A percentile compares a stretch with the other conserved stretches of the same genome.
These are phyloP conservation scores for Trypanosoma brucei DNA, from an alignment of 208 protist genomes.

Conservation along the genomic window DNA sequence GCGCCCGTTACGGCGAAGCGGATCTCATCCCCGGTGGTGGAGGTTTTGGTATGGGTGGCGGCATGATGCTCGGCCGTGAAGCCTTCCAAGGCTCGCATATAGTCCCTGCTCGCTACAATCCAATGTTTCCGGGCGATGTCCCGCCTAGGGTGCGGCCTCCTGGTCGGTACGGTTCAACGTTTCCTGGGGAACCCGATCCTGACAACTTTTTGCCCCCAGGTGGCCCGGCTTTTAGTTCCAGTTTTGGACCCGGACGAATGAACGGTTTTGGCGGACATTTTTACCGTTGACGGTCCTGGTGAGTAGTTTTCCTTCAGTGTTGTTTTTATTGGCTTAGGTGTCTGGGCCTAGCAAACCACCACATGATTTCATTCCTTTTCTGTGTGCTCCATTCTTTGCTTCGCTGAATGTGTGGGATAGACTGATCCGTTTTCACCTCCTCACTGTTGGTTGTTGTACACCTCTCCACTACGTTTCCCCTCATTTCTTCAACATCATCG, in stretches of 20 bases:
- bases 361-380: no score
- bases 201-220: slow-evolving; percentile 64
- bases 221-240: slow-evolving; percentile 49
- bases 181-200: slow-evolving; percentile 77
- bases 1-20: slow-evolving; percentile 65
- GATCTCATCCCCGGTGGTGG: slow-evolving; percentile 65
- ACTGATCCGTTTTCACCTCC: no score
- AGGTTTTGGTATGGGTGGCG: slow-evolving; percentile 22
- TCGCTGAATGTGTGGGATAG: no score
- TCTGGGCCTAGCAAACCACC: no score
- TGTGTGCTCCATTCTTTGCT: no score
- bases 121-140: slow-evolving; percentile 71
- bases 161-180: slow-evolving; percentile 16
- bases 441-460: background rate
- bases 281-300: background rate
- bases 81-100: slow-evolving; percentile 31
- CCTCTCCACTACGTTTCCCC: background rate
- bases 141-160: slow-evolving; percentile 8
- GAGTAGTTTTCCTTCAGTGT: background rate
- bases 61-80: slow-evolving; percentile 47
- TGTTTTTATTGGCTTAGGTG: background rate
- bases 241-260: slow-evolving; percentile 11
- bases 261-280: slow-evolving; percentile 4
- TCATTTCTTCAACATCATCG: slow-evolving; percentile 16
- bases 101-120: slow-evolving; percentile 58